A percentile compares a stretch with the other conserved stretches of the same genome.
These are phyloP conservation scores for Biancaea sappan DNA, from an alignment of 306 rosid genomes.

Conservation along the genomic window DNA sequence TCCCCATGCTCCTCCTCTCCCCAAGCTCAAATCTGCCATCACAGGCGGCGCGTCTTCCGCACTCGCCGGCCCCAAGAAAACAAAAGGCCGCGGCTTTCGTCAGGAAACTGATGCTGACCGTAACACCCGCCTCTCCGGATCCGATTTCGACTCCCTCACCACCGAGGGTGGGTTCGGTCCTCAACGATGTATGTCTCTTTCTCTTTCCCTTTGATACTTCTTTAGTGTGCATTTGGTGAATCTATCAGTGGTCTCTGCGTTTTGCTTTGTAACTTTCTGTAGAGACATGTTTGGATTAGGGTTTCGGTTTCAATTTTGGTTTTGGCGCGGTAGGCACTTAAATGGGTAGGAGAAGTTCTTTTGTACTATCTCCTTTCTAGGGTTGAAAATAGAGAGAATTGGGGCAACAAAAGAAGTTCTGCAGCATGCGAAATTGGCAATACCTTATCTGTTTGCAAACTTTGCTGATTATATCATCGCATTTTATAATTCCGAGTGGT, in stretches of 20 bases:
- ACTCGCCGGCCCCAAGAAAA: slow-evolving; percentile 62
- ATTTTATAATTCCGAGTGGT: not conserved
- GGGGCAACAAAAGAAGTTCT: not conserved
- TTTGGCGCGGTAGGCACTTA: not conserved
- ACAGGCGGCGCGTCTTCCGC: slow-evolving; percentile 68
- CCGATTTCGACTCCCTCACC: slow-evolving; percentile 83
- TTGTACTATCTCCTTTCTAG: not conserved
- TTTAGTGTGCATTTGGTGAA: not conserved
- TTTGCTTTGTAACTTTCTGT: not conserved
- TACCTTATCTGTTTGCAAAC: not conserved
- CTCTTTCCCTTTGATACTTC: not conserved
- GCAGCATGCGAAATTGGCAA: not conserved
- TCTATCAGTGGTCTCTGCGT: not conserved
- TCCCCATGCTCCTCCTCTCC: slow-evolving; percentile 75
- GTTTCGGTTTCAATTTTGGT: slow-evolving; percentile 19
- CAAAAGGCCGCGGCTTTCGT: slow-evolving; percentile 95
- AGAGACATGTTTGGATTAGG: slow-evolving; percentile 18
- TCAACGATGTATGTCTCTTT: slow-evolving; percentile 69
- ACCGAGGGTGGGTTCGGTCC: slow-evolving; percentile 85
- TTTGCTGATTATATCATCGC: not conserved
- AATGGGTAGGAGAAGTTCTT: too few relatives aligned
- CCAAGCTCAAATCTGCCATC: slow-evolving; percentile 94
- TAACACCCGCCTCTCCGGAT: slow-evolving; percentile 63
- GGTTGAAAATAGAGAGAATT: not conserved
- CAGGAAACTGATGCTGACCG: slow-evolving; percentile 80